These are phyloP conservation scores for Talaromyces adpressus DNA, from an alignment of 495 filamentous ascomycete genomes.

Conservation along the genomic window DNA sequence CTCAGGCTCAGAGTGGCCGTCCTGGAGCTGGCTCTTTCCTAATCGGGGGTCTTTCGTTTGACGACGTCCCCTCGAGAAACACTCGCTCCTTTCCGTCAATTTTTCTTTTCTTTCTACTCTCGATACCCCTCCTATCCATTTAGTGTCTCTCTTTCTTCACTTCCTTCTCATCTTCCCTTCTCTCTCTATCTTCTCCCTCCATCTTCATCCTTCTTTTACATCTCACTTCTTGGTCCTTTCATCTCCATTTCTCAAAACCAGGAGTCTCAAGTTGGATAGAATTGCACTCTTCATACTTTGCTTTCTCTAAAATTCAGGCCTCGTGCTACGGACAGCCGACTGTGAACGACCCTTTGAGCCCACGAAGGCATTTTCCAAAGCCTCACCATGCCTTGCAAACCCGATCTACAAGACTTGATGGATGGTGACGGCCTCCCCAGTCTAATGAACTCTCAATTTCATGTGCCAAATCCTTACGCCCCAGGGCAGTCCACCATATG, in stretches of 20 bases:
- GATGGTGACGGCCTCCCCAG: no score
- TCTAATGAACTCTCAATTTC: not conserved
- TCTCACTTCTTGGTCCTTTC: slow-evolving; percentile 1
- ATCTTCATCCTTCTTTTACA: not conserved
- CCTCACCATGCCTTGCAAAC: no score
- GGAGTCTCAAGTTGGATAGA: not conserved
- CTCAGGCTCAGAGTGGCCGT: not conserved
- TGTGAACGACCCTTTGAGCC: no score
- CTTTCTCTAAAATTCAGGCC: not conserved
- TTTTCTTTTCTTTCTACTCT: slow-evolving; percentile 2
- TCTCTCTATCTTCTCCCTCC: not conserved
- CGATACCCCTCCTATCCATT: not conserved
- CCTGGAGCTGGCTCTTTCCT: not conserved
- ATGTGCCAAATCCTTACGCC: not conserved
- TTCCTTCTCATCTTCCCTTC: slow-evolving; percentile 1
- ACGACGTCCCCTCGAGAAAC: not conserved
- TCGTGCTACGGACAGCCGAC: not conserved
- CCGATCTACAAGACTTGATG: no score
- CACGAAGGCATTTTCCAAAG: no score
- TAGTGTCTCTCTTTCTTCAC: not conserved
- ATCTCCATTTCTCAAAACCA: not conserved
- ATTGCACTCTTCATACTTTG: not conserved
- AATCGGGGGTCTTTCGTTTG: not conserved
- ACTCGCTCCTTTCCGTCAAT: not conserved
- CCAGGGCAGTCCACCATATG: not conserved